These are phyloP conservation scores for Fusarium anthophilum DNA, from an alignment of 2,329 filamentous ascomycete species.

Conservation along the genomic window DNA sequence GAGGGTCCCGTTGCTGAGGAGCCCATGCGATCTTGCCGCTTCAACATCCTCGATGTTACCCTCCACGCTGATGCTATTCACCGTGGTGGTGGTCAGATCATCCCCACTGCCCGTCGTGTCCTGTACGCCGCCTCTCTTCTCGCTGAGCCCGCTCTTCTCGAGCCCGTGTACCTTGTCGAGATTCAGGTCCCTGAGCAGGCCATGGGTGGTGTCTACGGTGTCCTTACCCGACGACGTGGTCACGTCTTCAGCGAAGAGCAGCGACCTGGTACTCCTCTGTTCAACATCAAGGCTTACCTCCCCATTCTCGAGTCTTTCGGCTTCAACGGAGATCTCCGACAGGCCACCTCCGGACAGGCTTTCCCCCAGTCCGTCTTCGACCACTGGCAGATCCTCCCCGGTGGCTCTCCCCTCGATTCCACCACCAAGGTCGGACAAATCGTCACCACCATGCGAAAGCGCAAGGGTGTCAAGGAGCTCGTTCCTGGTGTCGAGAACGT, in stretches of 20 bases:
- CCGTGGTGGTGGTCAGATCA: slow-evolving; percentile 99
- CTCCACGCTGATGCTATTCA: slow-evolving; percentile 99
- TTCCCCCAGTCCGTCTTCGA: slow-evolving; percentile 99
- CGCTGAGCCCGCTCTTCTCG: slow-evolving; percentile 88
- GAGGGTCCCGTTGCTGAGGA: slow-evolving; percentile 98
- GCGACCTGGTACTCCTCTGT: slow-evolving; percentile 97
- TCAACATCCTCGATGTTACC: slow-evolving; percentile 99
- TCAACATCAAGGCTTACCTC: slow-evolving; percentile 98
- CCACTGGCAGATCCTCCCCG: slow-evolving; percentile 96
- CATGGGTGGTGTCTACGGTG: slow-evolving; percentile 99
- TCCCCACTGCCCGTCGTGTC: slow-evolving; percentile 97
- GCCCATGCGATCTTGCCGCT: slow-evolving; percentile 96
- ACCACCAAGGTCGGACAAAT: slow-evolving; percentile 84
- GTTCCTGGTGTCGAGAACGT: slow-evolving; percentile 95
- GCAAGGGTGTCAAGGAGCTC: slow-evolving; percentile 98
- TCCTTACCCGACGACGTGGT: slow-evolving; percentile 96
- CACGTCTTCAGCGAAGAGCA: slow-evolving; percentile 99
- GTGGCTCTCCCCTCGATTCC: slow-evolving; percentile 88
- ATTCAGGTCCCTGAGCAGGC: slow-evolving; percentile 98
- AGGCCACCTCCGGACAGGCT: slow-evolving; percentile 93
- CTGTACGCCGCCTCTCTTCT: slow-evolving; percentile 93
- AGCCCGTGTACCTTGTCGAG: slow-evolving; percentile 99
- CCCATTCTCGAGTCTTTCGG: slow-evolving; percentile 98
- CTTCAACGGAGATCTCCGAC: slow-evolving; percentile 97
- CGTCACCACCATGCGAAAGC: slow-evolving; percentile 92